These are phyloP conservation scores for Rhodotorula graminis DNA, from an alignment of 768 basidiomycete genomes.

Conservation along the genomic window DNA sequence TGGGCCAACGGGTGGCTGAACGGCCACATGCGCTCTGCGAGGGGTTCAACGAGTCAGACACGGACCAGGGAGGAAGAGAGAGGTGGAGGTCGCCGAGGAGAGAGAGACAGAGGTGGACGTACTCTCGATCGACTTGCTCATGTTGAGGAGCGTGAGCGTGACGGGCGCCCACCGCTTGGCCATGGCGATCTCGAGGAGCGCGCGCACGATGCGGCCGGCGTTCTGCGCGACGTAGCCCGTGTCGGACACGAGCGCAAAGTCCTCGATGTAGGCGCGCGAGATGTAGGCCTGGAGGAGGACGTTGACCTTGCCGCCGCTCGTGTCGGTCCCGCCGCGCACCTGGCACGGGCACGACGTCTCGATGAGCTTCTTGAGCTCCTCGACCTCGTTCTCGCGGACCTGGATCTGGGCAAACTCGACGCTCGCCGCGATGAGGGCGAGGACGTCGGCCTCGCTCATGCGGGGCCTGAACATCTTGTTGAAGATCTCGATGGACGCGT, in stretches of 20 bases:
- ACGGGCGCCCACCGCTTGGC: constrained; percentile 86
- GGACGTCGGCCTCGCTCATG: constrained; percentile 90
- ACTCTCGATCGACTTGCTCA: constrained; percentile 62
- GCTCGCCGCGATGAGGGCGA: constrained; percentile 78
- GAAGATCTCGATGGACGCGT: constrained; percentile 81
- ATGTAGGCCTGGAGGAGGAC: constrained; percentile 88
- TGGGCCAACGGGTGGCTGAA: constrained; percentile 84
- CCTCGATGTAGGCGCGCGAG: constrained; percentile 71
- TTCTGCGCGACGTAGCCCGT: constrained; percentile 92
- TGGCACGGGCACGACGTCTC: constrained; percentile 65
- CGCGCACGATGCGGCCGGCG: constrained; percentile 87
- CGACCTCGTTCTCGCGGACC: constrained; percentile 78
- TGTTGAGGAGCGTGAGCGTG: constrained; percentile 70
- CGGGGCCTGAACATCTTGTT: constrained; percentile 66
- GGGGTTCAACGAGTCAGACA: constrained; percentile 55
- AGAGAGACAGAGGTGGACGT: neutral
- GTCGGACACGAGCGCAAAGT: constrained; percentile 95
- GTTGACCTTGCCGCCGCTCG: constrained; percentile 80
- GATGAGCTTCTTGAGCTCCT: constrained; percentile 71
- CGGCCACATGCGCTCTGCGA: constrained; percentile 75
- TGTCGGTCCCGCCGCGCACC: constrained; percentile 67
- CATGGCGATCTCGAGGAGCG: constrained; percentile 87
- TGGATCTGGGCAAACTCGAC: constrained; percentile 98
- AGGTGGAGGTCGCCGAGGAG: too few relatives aligned
- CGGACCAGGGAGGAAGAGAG: too few relatives aligned